These are phyloP conservation scores for Obba rivulosa DNA, from an alignment of 768 basidiomycete species.

Conservation along the genomic window DNA sequence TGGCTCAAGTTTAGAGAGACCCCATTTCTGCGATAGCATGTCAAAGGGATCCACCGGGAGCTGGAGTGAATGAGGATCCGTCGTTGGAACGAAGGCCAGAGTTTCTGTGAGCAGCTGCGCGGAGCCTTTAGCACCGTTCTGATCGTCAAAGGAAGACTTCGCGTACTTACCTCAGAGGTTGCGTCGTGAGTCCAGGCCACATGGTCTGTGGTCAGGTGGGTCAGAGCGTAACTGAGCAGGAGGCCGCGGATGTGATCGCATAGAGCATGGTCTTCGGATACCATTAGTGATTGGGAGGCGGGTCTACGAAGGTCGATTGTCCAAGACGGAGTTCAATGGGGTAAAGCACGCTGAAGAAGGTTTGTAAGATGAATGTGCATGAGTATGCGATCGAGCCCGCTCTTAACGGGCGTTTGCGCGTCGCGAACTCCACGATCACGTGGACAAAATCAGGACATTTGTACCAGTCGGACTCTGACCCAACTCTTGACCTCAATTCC, in stretches of 20 bases:
- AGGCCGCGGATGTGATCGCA: conserved; percentile 47
- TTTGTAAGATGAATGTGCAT: too few relatives aligned
- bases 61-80: conserved; percentile 45
- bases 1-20: conserved; percentile 26
- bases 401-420: too few relatives aligned
- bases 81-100: conserved; percentile 38
- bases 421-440: too few relatives aligned
- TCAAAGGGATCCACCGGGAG: conserved; percentile 55
- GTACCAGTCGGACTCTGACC: too few relatives aligned
- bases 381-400: too few relatives aligned
- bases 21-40: conserved; percentile 30
- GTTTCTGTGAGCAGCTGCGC: conserved; percentile 37
- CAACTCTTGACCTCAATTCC: too few relatives aligned
- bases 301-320: too few relatives aligned
- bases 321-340: too few relatives aligned
- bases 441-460: too few relatives aligned
- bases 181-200: conserved; percentile 45
- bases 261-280: conserved; percentile 18
- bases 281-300: too few relatives aligned
- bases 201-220: conserved; percentile 52
- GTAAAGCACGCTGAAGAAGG: too few relatives aligned
- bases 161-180: conserved; percentile 46
- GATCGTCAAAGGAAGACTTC: neutral
- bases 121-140: neutral
- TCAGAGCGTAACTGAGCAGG: conserved; percentile 47